Conservation (phyloP, 1,284 basidiomycete genomes). For the Cutaneotrichosporon mucoides region DNA sequence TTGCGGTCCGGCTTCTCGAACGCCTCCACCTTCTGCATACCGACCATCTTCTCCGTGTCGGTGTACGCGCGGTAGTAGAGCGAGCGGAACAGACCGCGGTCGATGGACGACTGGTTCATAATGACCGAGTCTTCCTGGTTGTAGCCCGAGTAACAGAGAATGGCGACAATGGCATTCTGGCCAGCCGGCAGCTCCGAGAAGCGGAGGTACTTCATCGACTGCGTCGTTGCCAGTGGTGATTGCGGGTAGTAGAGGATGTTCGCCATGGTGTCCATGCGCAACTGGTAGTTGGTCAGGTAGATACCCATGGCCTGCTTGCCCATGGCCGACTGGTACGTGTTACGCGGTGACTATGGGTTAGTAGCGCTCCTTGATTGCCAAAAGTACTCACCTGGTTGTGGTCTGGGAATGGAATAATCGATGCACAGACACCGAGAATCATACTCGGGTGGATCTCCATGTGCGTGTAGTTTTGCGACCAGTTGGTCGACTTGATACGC, state of each 20-base stretch:
- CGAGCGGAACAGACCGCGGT: conserved; percentile 96
- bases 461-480: conserved; percentile 92
- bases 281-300: conserved; percentile 93
- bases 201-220: conserved; percentile 97
- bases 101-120: conserved; percentile 99
- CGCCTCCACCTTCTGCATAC: conserved; percentile 85
- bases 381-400: conserved; percentile 81
- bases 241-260: conserved; percentile 98
- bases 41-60: conserved; percentile 97
- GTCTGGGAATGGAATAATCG: conserved; percentile 99
- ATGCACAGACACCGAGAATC: conserved; percentile 97
- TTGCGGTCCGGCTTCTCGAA: conserved; percentile 96
- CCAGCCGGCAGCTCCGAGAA: conserved; percentile 97
- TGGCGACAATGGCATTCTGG: conserved; percentile 97
- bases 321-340: conserved; percentile 99
- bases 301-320: conserved; percentile 99
- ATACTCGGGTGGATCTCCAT: conserved; percentile 99
- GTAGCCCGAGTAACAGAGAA: conserved; percentile 97
- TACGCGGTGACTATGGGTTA: conserved; percentile 78
- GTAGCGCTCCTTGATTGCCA: no score
- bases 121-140: conserved; percentile 99
- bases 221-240: conserved; percentile 95
- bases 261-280: conserved; percentile 98
- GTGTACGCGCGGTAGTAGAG: conserved; percentile 98
- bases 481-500: conserved; percentile 74